These are phyloP conservation scores for Ceratocystis cubensis DNA, from an alignment of 2,329 filamentous ascomycete species.

Conservation along the genomic window DNA sequence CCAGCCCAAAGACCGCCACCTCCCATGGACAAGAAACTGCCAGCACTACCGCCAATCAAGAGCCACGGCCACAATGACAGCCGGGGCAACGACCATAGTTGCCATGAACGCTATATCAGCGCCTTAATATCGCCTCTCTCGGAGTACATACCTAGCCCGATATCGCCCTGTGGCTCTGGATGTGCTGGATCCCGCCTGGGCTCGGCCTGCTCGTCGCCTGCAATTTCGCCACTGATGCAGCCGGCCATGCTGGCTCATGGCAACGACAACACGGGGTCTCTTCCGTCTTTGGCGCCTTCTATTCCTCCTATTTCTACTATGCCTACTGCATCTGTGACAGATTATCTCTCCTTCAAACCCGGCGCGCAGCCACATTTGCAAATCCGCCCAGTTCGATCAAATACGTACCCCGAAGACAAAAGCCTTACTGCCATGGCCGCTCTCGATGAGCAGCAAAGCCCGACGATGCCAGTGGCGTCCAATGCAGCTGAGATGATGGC, in stretches of 20 bases:
- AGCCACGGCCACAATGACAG: neutral
- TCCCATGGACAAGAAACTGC: neutral
- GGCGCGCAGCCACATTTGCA: neutral
- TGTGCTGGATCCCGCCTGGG: neutral
- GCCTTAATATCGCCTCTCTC: neutral
- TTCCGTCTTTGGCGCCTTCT: neutral
- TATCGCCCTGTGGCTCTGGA: neutral
- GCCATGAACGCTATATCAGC: neutral
- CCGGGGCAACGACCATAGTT: neutral
- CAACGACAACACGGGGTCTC: neutral
- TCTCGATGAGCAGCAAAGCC: constrained; percentile 6
- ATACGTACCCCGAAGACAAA: neutral
- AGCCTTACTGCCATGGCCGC: neutral
- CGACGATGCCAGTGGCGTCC: constrained; percentile 2
- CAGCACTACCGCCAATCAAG: neutral
- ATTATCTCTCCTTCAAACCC: neutral
- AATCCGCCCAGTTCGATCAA: neutral
- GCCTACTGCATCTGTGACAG: neutral
- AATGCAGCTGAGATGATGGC: constrained; percentile 23
- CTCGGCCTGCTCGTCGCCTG: neutral
- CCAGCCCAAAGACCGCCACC: neutral
- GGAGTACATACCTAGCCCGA: constrained; percentile 1
- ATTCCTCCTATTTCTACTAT: no score
- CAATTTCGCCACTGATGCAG: neutral
- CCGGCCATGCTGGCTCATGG: neutral